Evolutionary conservation across 768 basidiomycete genomes (phyloP), one percentile per base, ranked within the genome.

Genomic region (Mycena epipterygia): DNA sequence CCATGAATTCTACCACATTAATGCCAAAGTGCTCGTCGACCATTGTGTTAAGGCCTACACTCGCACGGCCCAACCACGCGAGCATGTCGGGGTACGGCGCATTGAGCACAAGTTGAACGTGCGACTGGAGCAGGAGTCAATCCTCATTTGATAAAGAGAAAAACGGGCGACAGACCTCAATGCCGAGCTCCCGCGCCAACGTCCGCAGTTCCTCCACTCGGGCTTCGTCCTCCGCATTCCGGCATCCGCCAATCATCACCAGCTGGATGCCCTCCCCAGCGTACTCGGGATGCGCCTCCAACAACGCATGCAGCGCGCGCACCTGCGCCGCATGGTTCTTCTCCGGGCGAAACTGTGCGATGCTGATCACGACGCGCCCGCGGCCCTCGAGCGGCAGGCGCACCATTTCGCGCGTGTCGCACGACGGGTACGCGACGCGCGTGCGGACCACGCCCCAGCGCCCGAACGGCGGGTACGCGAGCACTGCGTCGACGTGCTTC

Each of bases 11-110:
- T 11, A 99, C 97, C 41, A 99, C 87, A 74, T 96, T 98, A 79
- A 99, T 99, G 3, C 98, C 97, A 71, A 99, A 99, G 79, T 99
- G 97, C 80, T 99, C 97, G 76, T 99, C 96, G 0, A 96, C 88
- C 97, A 99, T 99, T 17, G 97, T 98, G 76, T 95, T 97, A 29
- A 99, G 78, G 0, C 97, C 97, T 19, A 98, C 87, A 70, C 91
- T 93, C 2, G 96, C 90, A 51, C 82, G 82, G 9, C 92, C 89
- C 2, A 99, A 84, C 87, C 92, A 91, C 7, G 79, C 76, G 5
- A 96, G 86, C 68, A 98, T 86, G 30, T 86, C 87, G 0, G 89
- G 77, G 73, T 93, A 98, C 5, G 93, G 83, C 0, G 93, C 95
- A 72, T 99, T 99, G 48, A 97, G 87, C 16, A 94, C 81, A 73